These are phyloP conservation scores for Zoysia japonica DNA, from an alignment of 176 grass and related monocot species.

Conservation along the genomic window DNA sequence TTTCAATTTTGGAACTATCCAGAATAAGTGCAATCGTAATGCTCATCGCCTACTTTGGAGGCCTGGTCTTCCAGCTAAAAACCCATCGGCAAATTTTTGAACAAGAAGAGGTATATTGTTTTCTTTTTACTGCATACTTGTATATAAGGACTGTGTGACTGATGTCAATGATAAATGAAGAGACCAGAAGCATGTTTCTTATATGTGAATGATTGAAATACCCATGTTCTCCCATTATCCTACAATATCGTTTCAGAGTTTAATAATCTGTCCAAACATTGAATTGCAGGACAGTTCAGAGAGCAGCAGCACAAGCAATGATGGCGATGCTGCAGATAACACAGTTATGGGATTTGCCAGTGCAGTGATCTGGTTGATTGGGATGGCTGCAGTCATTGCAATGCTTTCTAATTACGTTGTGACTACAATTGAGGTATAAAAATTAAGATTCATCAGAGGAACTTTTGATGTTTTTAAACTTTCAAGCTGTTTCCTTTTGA, in stretches of 20 bases:
- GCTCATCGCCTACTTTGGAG: slow-evolving; percentile 57
- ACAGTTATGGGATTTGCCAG: slow-evolving; percentile 52
- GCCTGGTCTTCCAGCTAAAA: slow-evolving; percentile 64
- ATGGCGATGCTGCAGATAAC: slow-evolving; percentile 29
- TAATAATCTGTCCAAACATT: not conserved
- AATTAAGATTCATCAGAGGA: not conserved
- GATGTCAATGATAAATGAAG: not conserved
- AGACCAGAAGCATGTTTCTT: not conserved
- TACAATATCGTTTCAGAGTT: not conserved
- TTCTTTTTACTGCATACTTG: not conserved
- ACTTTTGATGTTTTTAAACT: not conserved
- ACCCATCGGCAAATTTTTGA: slow-evolving; percentile 58
- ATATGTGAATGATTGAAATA: not conserved
- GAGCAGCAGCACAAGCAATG: slow-evolving; percentile 4
- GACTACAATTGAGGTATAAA: slow-evolving; percentile 57
- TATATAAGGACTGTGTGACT: not conserved
- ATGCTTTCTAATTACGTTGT: slow-evolving; percentile 55
- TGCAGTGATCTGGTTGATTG: slow-evolving; percentile 51
- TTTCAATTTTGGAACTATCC: slow-evolving; percentile 44
- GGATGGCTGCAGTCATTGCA: slow-evolving; percentile 53
- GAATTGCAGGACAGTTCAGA: slow-evolving; percentile 37
- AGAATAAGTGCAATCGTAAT: slow-evolving; percentile 59
- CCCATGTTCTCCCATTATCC: not conserved
- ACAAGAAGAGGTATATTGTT: slow-evolving; percentile 46
- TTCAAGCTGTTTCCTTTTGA: not conserved